Percentiles rank a stretch among this genome's conserved stretches.
Conservation (phyloP, 2,329 filamentous ascomycete genomes). For the Xylaria arbuscula region DNA sequence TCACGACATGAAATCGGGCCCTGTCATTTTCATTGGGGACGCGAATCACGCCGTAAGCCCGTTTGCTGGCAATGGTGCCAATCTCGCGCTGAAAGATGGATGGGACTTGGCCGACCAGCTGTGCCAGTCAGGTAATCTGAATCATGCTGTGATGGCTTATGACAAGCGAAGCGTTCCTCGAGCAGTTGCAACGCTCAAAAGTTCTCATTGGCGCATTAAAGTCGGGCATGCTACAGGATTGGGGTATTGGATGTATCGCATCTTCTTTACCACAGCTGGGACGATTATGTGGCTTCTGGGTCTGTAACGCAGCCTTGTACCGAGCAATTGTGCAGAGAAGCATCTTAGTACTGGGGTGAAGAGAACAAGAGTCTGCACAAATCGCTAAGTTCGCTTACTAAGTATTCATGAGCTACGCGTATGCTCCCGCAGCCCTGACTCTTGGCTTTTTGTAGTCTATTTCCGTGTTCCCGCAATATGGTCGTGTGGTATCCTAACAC, state of each 20-base stretch:
- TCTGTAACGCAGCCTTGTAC: not conserved
- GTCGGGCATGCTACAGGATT: slow-evolving; percentile 30
- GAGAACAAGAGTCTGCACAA: not conserved
- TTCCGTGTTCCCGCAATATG: not conserved
- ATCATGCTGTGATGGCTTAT: slow-evolving; percentile 49
- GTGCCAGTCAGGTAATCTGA: slow-evolving; percentile 45
- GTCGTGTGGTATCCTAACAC: not conserved
- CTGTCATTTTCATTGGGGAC: slow-evolving; percentile 61
- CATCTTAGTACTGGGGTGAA: not conserved
- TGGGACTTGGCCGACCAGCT: slow-evolving; percentile 59
- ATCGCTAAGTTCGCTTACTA: not conserved
- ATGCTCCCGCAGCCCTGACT: not conserved
- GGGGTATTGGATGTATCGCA: slow-evolving; percentile 34
- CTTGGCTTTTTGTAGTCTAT: not conserved
- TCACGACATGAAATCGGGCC: slow-evolving; percentile 47
- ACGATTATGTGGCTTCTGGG: slow-evolving; percentile 21
- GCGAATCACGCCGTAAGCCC: slow-evolving; percentile 62
- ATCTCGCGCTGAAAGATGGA: slow-evolving; percentile 59
- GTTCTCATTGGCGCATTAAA: slow-evolving; percentile 34
- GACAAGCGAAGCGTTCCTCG: slow-evolving; percentile 53
- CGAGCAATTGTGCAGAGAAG: not conserved
- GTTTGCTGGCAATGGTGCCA: slow-evolving; percentile 62
- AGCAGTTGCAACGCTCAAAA: slow-evolving; percentile 44
- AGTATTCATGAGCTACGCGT: not conserved
- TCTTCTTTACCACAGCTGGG: slow-evolving; percentile 26